These are phyloP conservation scores for Blastobotrys proliferans DNA, from an alignment of 1,139 yeast species.

Conservation along the genomic window DNA sequence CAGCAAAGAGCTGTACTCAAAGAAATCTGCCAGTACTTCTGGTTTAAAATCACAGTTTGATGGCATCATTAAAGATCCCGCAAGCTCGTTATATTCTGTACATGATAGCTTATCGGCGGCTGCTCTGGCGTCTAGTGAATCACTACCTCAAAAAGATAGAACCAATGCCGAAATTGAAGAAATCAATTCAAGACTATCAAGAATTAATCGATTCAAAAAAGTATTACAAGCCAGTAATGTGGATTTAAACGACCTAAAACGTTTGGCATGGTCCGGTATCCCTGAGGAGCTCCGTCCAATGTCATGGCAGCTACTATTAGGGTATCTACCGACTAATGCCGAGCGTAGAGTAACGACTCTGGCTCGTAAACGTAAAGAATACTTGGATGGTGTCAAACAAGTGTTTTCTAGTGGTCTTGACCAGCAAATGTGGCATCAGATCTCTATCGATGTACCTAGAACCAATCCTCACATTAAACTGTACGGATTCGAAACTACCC, in stretches of 20 bases:
- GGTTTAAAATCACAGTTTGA: constrained; percentile 35
- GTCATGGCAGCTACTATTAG: constrained; percentile 85
- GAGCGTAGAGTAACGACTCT: constrained; percentile 68
- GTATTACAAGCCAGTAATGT: constrained; percentile 60
- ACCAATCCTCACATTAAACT: constrained; percentile 83
- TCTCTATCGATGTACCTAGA: constrained; percentile 90
- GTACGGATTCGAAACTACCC: constrained; percentile 67
- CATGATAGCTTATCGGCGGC: constrained; percentile 27
- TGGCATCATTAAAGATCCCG: constrained; percentile 38
- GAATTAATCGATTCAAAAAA: constrained; percentile 63
- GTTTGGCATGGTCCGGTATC: constrained; percentile 91
- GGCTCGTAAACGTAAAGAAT: constrained; percentile 80
- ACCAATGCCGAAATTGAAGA: constrained; percentile 49
- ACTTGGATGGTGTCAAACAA: constrained; percentile 62
- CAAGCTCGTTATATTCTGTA: constrained; percentile 36
- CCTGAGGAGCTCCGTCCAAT: constrained; percentile 78
- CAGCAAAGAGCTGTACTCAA: constrained; percentile 20
- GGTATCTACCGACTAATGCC: constrained; percentile 84
- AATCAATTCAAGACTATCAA: constrained; percentile 54
- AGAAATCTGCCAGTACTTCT: constrained; percentile 19
- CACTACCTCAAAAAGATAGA: constrained; percentile 12
- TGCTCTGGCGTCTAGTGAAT: constrained; percentile 9
- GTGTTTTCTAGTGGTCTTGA: constrained; percentile 65
- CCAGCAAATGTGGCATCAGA: constrained; percentile 90
- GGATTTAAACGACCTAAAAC: constrained; percentile 62